Evolutionary conservation across 768 basidiomycete genomes (phyloP), one percentile per base, ranked within the genome.

Genomic region (Paxillus rubicundulus): DNA sequence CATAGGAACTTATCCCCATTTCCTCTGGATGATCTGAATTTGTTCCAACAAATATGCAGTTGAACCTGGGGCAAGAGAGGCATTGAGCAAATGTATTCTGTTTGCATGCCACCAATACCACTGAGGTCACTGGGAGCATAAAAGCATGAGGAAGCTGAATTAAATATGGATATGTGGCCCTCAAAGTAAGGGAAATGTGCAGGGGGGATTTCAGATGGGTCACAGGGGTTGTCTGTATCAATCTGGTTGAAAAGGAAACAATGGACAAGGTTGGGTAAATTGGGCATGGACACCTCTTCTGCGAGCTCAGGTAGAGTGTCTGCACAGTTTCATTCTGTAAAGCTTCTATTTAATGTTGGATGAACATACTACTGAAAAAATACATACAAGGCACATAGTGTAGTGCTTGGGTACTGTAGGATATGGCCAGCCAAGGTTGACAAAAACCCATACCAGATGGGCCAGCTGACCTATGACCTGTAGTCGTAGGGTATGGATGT

Each of bases 91-190:
- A 71, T 63, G 5, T 30, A n/a, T n/a, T n/a, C n/a, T n/a, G n/a
- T n/a, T n/a, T n/a, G n/a, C n/a, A n/a, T n/a, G n/a, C n/a, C n/a
- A n/a, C n/a, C n/a, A n/a, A n/a, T n/a, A n/a, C n/a, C n/a, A n/a
- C n/a, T n/a, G n/a, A n/a, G n/a, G n/a, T 71, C 66, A 45, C 70
- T 68, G 0, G 67, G 63, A 12, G 66, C 60, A 54, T 57, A 66
- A 41, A 59, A 71, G 2, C 32, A 52, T 5, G 61, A 59, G 8
- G 41, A 36, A 2, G 63, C 61, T 2, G 64, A 67, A 39, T 61
- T 57, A 34, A 50, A 64, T 21, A 67, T 53, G 2, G 16, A 6
- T 16, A 62, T 43, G 40, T 32, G 3, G 16, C 49, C 44, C 8
- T 20, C 7, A 10, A 42, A 45, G 10, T 1, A 2, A 7, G 60